Base-by-base conservation (phyloP, 1,284 basidiomycete genomes). In the Puccinia novopanici region DNA sequence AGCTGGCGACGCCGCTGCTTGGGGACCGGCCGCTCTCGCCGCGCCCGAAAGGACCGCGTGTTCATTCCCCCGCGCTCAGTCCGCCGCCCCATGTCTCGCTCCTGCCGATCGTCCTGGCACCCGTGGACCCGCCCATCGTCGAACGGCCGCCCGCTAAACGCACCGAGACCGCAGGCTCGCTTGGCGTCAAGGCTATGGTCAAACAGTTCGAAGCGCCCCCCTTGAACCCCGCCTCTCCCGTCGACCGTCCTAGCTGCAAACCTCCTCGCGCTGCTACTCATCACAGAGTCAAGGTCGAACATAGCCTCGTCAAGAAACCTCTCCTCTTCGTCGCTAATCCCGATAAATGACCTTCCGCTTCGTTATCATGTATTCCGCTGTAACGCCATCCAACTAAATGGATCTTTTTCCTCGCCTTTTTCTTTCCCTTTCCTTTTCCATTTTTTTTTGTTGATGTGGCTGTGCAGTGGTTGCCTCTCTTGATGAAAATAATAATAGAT, bases 251-350 rank as follows among this genome's bases (percentile, higher is more conserved):
- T n/a, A n/a, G 55, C 37, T 24, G 9, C 13, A 73, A 73, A n/a
- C 1, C 42, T 54, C 17, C 24, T 52, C 12, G 65, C 48, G n/a
- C 42, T 27, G 30, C 37, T 40, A 45, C n/a, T n/a, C n/a, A n/a
- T n/a, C n/a, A 72, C n/a, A 34, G 52, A 15, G 52, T 71, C 24
- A 79, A 79, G 45, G 76, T 79, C 19, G 65, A 70, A 61, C 76
- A 59, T 61, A 68, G 68, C 59, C 50, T 79, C 6, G 68, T 79
- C 42, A 71, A 79, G 30, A 79, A 79, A 61, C 76, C 76, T 1
- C n/a, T 79, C 12, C 65, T 79, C 37, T 79, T 54, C 55, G 76
- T 79, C n/a, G 76, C 76, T n/a, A 79, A 79, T 71, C 76, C 76
- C 15, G 76, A 79, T 61, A 77, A 68, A 75, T 75, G 37, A 73